These are phyloP conservation scores for Plicaturopsis crispa DNA, from an alignment of 768 basidiomycete species.

Conservation along the genomic window DNA sequence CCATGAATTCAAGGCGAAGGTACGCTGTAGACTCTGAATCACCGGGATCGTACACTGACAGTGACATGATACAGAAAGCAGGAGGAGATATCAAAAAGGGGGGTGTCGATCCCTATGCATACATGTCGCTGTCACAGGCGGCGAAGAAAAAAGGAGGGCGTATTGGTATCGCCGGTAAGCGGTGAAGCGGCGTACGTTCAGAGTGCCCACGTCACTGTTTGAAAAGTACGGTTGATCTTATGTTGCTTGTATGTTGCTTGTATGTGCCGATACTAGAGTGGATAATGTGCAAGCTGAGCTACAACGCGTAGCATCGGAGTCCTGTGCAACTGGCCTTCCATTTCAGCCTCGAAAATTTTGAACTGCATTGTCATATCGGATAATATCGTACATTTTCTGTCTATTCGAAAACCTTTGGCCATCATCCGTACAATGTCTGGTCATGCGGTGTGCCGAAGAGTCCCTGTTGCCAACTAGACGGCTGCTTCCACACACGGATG, in stretches of 20 bases:
- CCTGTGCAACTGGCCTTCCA: conserved; percentile 10
- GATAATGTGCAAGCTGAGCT: too few species aligned
- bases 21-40: too few species aligned
- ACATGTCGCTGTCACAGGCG: conserved; percentile 78
- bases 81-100: conserved; percentile 89
- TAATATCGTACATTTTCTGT: conserved; percentile 6
- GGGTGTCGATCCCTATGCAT: conserved; percentile 88
- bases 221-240: conserved; percentile 1
- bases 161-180: conserved; percentile 59
- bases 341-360: conserved; percentile 7
- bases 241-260: background rate
- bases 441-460: conserved; percentile 72
- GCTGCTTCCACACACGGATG: conserved; percentile 46
- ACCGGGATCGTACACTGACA: too few species aligned
- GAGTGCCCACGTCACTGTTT: too few species aligned
- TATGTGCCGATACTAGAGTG: background rate
- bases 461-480: conserved; percentile 54
- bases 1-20: conserved; percentile 94
- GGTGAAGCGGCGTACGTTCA: too few species aligned
- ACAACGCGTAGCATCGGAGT: too few species aligned
- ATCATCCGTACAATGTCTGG: conserved; percentile 62
- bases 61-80: conserved; percentile 85
- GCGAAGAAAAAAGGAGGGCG: conserved; percentile 56
- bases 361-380: conserved; percentile 8
- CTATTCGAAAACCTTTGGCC: background rate